Percentiles rank a stretch among this genome's conserved stretches.
Evolutionary conservation across 2,329 filamentous ascomycete genomes (phyloP).

Genomic region (Neoarthrinium moseri): DNA sequence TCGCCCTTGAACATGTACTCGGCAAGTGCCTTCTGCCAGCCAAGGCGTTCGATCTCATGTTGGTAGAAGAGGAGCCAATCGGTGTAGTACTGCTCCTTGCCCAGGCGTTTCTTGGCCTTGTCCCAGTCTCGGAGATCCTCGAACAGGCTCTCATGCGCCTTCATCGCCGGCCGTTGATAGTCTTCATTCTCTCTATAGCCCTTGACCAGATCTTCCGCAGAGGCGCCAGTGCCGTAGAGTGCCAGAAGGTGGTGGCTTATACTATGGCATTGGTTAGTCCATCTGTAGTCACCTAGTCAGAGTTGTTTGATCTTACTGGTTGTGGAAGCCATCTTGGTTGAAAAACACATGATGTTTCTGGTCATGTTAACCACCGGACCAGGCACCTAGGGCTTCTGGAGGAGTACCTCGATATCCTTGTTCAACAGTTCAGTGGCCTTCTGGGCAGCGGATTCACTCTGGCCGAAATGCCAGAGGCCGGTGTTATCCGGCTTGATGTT

Average conservation of each 20-base stretch:
- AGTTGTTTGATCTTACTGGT: constrained; percentile 58
- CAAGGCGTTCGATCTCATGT: constrained; percentile 63
- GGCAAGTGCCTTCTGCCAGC: constrained; percentile 60
- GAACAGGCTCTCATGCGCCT: constrained; percentile 48
- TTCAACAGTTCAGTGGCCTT: constrained; percentile 70
- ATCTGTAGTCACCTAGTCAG: not conserved
- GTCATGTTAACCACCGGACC: no score
- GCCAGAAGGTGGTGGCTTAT: constrained; percentile 74
- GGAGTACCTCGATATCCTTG: constrained; percentile 68
- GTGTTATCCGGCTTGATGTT: constrained; percentile 46
- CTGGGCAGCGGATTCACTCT: constrained; percentile 58
- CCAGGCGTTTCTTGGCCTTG: constrained; percentile 58
- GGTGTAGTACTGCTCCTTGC: constrained; percentile 61
- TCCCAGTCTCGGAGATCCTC: constrained; percentile 56
- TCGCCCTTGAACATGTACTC: constrained; percentile 70
- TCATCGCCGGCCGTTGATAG: constrained; percentile 62
- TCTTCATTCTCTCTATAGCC: constrained; percentile 63
- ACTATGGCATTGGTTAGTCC: no score
- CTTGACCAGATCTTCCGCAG: constrained; percentile 54
- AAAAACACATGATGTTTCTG: constrained; percentile 75
- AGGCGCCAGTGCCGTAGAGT: constrained; percentile 73
- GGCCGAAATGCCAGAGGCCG: constrained; percentile 45
- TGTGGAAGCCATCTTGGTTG: constrained; percentile 73
- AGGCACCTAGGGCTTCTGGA: constrained; percentile 1
- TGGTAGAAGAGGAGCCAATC: constrained; percentile 79